A percentile compares a stretch with the other conserved stretches of the same genome.
These are phyloP conservation scores for Xerocomus cyaneibrunnescens DNA, from an alignment of 1,284 basidiomycete species.

Conservation along the genomic window DNA sequence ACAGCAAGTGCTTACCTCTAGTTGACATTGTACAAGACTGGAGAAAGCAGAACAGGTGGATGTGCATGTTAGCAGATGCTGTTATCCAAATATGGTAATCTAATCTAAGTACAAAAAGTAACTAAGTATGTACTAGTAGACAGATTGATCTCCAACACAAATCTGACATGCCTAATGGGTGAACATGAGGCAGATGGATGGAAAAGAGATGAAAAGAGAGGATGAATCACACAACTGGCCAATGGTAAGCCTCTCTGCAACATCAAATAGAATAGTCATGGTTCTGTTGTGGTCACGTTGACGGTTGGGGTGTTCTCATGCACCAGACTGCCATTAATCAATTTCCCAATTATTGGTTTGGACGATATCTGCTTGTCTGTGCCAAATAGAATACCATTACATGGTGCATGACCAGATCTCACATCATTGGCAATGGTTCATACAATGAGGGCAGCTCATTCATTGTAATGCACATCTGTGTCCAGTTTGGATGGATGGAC, in stretches of 20 bases:
- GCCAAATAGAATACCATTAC: constrained; percentile 76
- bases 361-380: constrained; percentile 82
- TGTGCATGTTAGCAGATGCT: too few species aligned
- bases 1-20: too few species aligned
- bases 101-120: too few species aligned
- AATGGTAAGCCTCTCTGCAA: constrained; percentile 68
- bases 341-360: constrained; percentile 57
- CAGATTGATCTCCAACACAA: too few species aligned
- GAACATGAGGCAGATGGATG: background rate
- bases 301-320: constrained; percentile 12
- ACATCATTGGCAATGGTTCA: constrained; percentile 45
- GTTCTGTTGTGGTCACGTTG: constrained; percentile 32
- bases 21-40: too few species aligned
- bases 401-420: constrained; percentile 32
- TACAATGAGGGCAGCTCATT: constrained; percentile 63
- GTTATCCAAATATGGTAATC: too few species aligned
- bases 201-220: background rate
- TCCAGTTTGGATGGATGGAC: constrained; percentile 70
- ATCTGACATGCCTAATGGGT: constrained; percentile 73
- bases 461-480: constrained; percentile 82
- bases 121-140: too few species aligned
- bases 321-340: constrained; percentile 62
- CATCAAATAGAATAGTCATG: constrained; percentile 48
- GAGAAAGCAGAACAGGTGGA: too few species aligned
- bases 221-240: constrained; percentile 82